These are phyloP conservation scores for Fusarium ambrosium DNA, from an alignment of 2,329 filamentous ascomycete genomes.

Conservation along the genomic window DNA sequence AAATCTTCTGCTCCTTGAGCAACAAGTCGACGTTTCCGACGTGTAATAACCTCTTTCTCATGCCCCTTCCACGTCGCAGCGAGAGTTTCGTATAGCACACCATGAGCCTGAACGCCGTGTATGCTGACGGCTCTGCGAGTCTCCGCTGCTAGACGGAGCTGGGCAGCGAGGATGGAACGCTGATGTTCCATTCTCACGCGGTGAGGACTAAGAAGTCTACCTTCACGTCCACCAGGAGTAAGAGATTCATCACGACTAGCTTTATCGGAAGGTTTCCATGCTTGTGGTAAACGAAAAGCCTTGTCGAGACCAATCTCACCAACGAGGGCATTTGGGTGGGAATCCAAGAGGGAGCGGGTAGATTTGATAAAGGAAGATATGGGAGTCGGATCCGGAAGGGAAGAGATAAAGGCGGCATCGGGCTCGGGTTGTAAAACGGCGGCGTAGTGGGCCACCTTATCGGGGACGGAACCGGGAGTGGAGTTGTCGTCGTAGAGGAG, in stretches of 20 bases:
- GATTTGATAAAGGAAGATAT: constrained; percentile 70
- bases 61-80: constrained; percentile 77
- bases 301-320: constrained; percentile 86
- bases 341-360: constrained; percentile 67
- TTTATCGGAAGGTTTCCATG: constrained; percentile 59
- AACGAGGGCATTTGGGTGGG: constrained; percentile 74
- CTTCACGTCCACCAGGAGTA: constrained; percentile 79
- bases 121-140: constrained; percentile 75
- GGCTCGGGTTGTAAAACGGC: constrained; percentile 72
- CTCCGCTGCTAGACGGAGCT: constrained; percentile 79
- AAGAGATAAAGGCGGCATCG: constrained; percentile 58
- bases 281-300: constrained; percentile 78
- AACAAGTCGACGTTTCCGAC: constrained; percentile 67
- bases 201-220: constrained; percentile 75
- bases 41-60: constrained; percentile 72
- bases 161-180: constrained; percentile 72
- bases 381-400: constrained; percentile 71
- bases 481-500: constrained; percentile 75
- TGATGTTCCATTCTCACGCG: constrained; percentile 79
- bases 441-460: constrained; percentile 72
- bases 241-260: constrained; percentile 53
- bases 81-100: constrained; percentile 75
- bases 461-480: constrained; percentile 40
- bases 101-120: constrained; percentile 83
- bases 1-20: constrained; percentile 63